Conservation (phyloP, 192 early-diverging fungal species). For the Thamnidium elegans region DNA sequence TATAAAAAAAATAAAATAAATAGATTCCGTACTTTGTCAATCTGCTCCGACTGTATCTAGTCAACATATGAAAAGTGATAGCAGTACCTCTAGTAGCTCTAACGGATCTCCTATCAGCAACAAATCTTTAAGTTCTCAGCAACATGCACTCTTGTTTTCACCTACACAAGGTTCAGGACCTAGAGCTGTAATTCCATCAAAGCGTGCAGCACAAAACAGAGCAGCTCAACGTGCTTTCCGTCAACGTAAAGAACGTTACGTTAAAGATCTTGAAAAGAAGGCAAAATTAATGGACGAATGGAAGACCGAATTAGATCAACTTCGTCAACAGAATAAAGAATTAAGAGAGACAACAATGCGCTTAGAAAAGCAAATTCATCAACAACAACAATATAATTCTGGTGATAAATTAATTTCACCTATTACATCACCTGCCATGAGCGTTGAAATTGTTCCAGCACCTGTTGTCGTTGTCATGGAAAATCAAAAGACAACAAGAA, state of each 20-base stretch:
- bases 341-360: constrained; percentile 5
- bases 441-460: no score
- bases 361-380: constrained; percentile 10
- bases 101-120: no score
- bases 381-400: neutral
- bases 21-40: neutral
- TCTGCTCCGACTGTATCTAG: constrained; percentile 1
- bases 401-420: neutral
- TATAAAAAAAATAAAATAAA: neutral
- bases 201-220: constrained; percentile 86
- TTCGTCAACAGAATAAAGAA: constrained; percentile 28
- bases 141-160: constrained; percentile 12
- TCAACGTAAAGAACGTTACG: constrained; percentile 78
- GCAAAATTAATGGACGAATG: constrained; percentile 55
- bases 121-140: constrained; percentile 2
- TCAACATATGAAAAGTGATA: neutral
- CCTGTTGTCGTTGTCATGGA: neutral
- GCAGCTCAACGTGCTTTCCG: constrained; percentile 90
- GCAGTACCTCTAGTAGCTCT: neutral
- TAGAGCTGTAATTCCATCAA: constrained; percentile 42
- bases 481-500: neutral
- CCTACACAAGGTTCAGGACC: neutral
- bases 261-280: constrained; percentile 73
- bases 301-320: constrained; percentile 29
- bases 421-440: no score